Conservation (phyloP, 2,329 filamentous ascomycete genomes). For the Verticillium dahliae region DNA sequence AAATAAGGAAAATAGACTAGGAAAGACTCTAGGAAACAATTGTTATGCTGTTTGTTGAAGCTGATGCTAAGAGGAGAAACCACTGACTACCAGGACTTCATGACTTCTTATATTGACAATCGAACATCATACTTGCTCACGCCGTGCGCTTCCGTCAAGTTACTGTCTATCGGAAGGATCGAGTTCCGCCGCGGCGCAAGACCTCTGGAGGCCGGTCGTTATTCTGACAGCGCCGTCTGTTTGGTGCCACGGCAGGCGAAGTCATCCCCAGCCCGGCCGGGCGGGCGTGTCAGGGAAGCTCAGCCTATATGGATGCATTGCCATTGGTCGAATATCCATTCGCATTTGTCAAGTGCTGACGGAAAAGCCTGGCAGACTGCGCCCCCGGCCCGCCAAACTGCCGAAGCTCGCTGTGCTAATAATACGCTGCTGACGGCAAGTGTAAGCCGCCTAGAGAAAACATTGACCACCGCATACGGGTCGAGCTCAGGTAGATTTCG, state of each 20-base stretch:
- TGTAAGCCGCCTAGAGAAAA: background rate
- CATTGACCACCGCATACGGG: too few species aligned
- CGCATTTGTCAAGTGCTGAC: background rate
- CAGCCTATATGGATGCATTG: background rate
- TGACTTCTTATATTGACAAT: background rate
- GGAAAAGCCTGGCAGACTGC: background rate
- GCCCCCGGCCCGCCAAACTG: background rate
- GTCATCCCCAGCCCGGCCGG: background rate
- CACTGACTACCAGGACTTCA: too few species aligned
- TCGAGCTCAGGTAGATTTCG: too few species aligned
- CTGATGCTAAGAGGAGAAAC: background rate
- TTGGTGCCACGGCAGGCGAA: background rate
- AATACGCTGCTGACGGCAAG: background rate
- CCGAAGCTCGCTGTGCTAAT: background rate
- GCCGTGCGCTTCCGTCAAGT: too few species aligned
- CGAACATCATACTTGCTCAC: too few species aligned
- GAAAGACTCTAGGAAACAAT: constrained; percentile 4
- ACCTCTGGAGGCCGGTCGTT: background rate
- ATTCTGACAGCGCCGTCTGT: background rate
- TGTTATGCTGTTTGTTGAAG: background rate
- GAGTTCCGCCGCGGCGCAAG: constrained; percentile 2
- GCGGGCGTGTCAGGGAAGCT: background rate
- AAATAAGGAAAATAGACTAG: constrained; percentile 1
- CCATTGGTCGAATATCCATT: background rate
- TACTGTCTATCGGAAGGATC: constrained; percentile 6